phyloP scores from a whole-genome alignment of 441 rosid species.

The Croton laevigatus region DNA sequence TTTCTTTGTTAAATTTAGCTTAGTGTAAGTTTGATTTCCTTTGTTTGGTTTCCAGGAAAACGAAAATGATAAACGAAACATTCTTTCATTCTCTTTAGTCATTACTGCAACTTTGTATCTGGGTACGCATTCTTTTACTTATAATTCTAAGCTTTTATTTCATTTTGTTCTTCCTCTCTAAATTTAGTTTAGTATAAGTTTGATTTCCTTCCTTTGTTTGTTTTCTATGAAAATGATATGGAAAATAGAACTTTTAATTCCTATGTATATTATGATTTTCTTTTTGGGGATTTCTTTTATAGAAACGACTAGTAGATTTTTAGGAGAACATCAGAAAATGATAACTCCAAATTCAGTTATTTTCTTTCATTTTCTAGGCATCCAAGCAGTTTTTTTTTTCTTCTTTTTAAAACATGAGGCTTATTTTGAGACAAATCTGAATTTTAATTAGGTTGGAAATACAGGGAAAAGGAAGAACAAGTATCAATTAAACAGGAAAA shows the following conservation, averaged over 20 bases:
- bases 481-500: neutral
- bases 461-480: neutral
- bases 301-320: no score
- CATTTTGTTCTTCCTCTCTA: neutral
- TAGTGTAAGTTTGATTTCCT: neutral
- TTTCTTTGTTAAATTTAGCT: neutral
- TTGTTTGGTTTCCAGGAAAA: constrained; percentile 22
- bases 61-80: neutral
- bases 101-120: constrained; percentile 12
- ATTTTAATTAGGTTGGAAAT: constrained; percentile 21
- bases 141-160: neutral
- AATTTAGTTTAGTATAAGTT: neutral
- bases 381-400: constrained; percentile 8
- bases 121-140: constrained; percentile 25
- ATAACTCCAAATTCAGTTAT: neutral
- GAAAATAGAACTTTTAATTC: neutral
- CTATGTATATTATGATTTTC: neutral
- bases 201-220: constrained; percentile 6
- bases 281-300: neutral
- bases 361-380: constrained; percentile 18
- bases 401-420: neutral
- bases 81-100: neutral
- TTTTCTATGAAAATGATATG: constrained; percentile 12
- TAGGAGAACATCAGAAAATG: neutral
- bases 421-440: neutral